Conservation (phyloP, 2,329 filamentous ascomycete species). For the Didymosphaeria variabile region DNA sequence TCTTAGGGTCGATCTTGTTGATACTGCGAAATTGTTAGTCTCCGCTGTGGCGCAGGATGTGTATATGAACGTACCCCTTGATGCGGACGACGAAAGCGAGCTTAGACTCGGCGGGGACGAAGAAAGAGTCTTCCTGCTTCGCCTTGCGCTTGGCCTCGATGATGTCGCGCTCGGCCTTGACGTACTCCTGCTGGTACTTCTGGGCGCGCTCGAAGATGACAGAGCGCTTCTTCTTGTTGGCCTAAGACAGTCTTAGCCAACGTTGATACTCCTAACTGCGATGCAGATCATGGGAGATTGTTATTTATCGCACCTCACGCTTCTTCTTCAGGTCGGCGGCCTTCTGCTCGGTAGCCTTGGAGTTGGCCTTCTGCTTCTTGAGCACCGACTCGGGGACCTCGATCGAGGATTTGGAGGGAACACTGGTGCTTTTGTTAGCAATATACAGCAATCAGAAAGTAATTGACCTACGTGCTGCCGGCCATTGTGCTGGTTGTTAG, state of each 20-base stretch:
- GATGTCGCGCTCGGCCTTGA: constrained; percentile 95
- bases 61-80: constrained; percentile 75
- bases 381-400: constrained; percentile 98
- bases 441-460: neutral
- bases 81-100: constrained; percentile 98
- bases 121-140: constrained; percentile 93
- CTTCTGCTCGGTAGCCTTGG: constrained; percentile 95
- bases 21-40: constrained; percentile 69
- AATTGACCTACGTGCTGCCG: constrained; percentile 44
- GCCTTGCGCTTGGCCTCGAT: constrained; percentile 89
- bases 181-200: constrained; percentile 99
- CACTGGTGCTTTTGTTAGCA: constrained; percentile 58
- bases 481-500: constrained; percentile 51
- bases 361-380: constrained; percentile 99
- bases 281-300: constrained; percentile 46
- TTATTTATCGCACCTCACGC: constrained; percentile 88
- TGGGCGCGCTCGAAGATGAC: constrained; percentile 99
- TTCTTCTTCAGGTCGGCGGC: constrained; percentile 82
- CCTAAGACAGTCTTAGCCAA: constrained; percentile 66
- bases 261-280: constrained; percentile 49
- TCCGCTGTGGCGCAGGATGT: neutral
- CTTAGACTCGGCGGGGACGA: constrained; percentile 94
- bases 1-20: constrained; percentile 99
- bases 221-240: constrained; percentile 98
- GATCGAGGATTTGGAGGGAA: constrained; percentile 94